These are phyloP conservation scores for Pterula multifida DNA, from an alignment of 1,284 basidiomycete genomes.

Conservation along the genomic window DNA sequence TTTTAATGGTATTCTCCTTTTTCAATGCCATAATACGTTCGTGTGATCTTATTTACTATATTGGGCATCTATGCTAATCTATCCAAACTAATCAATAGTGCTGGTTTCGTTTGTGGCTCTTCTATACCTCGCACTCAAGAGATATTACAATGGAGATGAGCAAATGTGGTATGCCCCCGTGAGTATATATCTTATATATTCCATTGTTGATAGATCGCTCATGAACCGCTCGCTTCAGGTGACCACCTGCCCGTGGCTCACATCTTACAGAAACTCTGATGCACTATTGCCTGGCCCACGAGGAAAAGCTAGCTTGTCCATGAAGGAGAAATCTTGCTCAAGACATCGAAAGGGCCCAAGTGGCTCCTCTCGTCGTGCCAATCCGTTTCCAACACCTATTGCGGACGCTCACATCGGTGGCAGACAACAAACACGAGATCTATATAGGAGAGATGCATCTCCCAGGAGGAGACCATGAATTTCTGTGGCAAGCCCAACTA, in stretches of 20 bases:
- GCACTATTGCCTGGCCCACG: constrained; percentile 5
- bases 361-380: constrained; percentile 10
- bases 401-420: constrained; percentile 18
- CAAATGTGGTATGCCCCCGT: constrained; percentile 67
- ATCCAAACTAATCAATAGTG: constrained; percentile 27
- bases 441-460: constrained; percentile 29
- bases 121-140: constrained; percentile 50
- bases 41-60: constrained; percentile 16
- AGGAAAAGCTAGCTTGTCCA: constrained; percentile 14
- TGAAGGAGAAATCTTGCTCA: constrained; percentile 15
- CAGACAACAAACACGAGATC: constrained; percentile 18
- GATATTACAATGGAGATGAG: constrained; percentile 51
- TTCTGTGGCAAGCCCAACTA: constrained; percentile 3
- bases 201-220: constrained; percentile 16
- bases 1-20: constrained; percentile 64
- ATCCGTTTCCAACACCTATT: constrained; percentile 11
- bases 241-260: constrained; percentile 14
- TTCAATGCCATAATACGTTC: constrained; percentile 61
- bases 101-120: constrained; percentile 48
- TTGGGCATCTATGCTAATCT: constrained; percentile 10
- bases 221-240: constrained; percentile 22
- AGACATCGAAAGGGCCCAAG: constrained; percentile 12
- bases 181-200: constrained; percentile 58
- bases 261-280: constrained; percentile 8
- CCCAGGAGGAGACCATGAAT: constrained; percentile 29